Percentiles rank a stretch among this genome's conserved stretches.
These are phyloP conservation scores for Candida dubliniensis DNA, from an alignment of 1,139 yeast species.

Conservation along the genomic window DNA sequence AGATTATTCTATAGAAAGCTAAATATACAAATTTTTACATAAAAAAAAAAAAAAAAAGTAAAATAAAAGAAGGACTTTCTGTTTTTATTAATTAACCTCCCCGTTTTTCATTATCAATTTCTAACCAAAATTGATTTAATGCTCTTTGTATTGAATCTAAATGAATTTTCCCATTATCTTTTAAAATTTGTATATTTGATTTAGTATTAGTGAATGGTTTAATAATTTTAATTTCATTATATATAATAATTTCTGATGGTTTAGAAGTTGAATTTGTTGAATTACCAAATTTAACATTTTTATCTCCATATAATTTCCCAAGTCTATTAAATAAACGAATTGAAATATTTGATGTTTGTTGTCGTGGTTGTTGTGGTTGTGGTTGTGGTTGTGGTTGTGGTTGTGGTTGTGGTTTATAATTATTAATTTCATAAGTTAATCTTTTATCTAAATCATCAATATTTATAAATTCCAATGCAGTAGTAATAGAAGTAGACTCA, in stretches of 20 bases:
- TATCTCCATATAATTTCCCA: slow-evolving; percentile 21
- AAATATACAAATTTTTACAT: too few species aligned
- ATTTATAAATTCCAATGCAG: slow-evolving; percentile 11
- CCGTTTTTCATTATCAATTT: slow-evolving; percentile 48
- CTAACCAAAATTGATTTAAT: slow-evolving; percentile 58
- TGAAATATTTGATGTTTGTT: slow-evolving; percentile 1
- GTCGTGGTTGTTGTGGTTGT: slow-evolving; percentile 1
- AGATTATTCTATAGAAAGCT: background rate
- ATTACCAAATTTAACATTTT: slow-evolving; percentile 26
- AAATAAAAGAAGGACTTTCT: too few species aligned
- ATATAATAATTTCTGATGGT: slow-evolving; percentile 21
- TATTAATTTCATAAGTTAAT: slow-evolving; percentile 17
- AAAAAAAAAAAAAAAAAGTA: too few species aligned
- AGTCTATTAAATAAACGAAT: slow-evolving; percentile 21
- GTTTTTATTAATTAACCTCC: slow-evolving; percentile 49
- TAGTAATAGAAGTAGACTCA: background rate
- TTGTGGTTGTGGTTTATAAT: slow-evolving; percentile 11
- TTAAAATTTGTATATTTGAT: slow-evolving; percentile 22
- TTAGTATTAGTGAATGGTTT: slow-evolving; percentile 33
- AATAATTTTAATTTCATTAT: slow-evolving; percentile 26
- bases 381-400: background rate
- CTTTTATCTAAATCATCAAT: slow-evolving; percentile 20
- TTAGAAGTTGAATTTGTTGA: slow-evolving; percentile 13
- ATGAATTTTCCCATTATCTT: slow-evolving; percentile 35
- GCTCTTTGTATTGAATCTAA: slow-evolving; percentile 50